phyloP scores from a whole-genome alignment of 306 rosid genomes.

The Oemleria cerasiformis region DNA sequence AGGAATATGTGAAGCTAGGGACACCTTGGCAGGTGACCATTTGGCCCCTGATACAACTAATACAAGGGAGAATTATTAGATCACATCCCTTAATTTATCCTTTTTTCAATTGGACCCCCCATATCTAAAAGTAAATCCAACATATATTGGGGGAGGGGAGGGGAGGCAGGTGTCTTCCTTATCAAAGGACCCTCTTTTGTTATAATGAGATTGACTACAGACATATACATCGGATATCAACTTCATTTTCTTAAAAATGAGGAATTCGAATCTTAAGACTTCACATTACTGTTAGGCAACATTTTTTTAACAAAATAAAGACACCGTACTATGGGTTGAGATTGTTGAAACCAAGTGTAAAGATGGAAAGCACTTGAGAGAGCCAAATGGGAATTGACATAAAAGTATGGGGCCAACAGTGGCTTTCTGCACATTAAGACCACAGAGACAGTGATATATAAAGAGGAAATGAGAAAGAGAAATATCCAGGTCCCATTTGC shows the following conservation, averaged over 20 bases:
- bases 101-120: not conserved
- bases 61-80: not conserved
- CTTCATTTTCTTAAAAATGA: no score
- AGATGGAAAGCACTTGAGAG: conserved; percentile 38
- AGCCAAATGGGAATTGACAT: conserved; percentile 11
- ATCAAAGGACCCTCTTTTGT: no score
- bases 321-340: not conserved
- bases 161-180: not conserved
- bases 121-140: not conserved
- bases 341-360: not conserved
- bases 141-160: not conserved
- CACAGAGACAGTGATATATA: conserved; percentile 40
- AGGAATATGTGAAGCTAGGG: no score
- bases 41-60: not conserved
- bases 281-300: no score
- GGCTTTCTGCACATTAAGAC: conserved; percentile 38
- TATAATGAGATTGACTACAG: no score
- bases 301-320: not conserved
- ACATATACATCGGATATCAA: no score
- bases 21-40: not conserved
- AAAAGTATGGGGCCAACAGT: conserved; percentile 24
- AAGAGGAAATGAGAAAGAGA: conserved; percentile 34
- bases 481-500: conserved; percentile 46
- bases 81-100: not conserved
- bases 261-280: no score